Percentiles rank a stretch among this genome's conserved stretches.
Conservation (phyloP, 1,139 yeast species). For the Ogataea hybrid region DNA sequence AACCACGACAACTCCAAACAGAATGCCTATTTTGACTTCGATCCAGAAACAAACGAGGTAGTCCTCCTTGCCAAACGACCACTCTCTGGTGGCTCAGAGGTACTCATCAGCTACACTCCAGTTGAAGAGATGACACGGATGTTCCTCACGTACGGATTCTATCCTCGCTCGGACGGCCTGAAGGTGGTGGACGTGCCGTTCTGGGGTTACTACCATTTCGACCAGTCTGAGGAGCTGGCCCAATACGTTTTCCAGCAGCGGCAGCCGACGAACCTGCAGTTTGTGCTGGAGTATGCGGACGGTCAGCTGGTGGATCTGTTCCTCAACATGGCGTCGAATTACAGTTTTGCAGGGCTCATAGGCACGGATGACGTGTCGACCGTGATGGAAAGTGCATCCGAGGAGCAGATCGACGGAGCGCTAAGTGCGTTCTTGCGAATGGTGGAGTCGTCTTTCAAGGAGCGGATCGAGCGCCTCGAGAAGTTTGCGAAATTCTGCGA, state of each 20-base stretch:
- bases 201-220: constrained; percentile 25
- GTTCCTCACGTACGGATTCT: constrained; percentile 57
- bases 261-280: constrained; percentile 35
- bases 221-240: constrained; percentile 4
- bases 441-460: constrained; percentile 21
- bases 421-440: constrained; percentile 22
- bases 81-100: constrained; percentile 28
- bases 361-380: constrained; percentile 16
- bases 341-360: constrained; percentile 28
- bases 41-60: constrained; percentile 1
- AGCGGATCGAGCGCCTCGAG: constrained; percentile 9
- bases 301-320: constrained; percentile 18
- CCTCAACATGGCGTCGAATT: constrained; percentile 31
- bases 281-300: constrained; percentile 27
- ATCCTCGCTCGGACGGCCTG: constrained; percentile 36
- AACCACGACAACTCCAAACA: constrained; percentile 48
- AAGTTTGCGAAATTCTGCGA: constrained; percentile 12
- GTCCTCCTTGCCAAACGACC: background rate
- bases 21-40: constrained; percentile 58
- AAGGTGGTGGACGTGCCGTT: constrained; percentile 30
- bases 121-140: constrained; percentile 47
- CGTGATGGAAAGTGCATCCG: constrained; percentile 15
- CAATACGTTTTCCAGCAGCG: constrained; percentile 25
- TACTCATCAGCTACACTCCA: constrained; percentile 51
- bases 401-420: constrained; percentile 24